Conservation (phyloP, 371 early-diverging fungal genomes). For the Hamiltosporidium tvaerminnensis region DNA sequence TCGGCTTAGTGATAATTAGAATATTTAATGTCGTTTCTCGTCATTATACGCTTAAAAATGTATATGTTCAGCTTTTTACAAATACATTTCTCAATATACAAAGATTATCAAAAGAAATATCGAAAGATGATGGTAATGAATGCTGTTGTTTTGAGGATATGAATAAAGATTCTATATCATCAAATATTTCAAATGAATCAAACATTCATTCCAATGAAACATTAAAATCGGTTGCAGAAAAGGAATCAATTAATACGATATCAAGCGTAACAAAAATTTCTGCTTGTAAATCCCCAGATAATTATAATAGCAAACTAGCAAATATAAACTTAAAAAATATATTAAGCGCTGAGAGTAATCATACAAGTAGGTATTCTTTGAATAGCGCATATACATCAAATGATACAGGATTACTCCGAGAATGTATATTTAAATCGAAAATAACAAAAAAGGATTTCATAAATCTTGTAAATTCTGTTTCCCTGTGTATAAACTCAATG, state of each 20-base stretch:
- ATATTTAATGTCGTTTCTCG: conserved; percentile 8
- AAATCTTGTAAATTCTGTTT: conserved; percentile 24
- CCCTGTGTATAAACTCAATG: conserved; percentile 19
- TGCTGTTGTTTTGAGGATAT: no score
- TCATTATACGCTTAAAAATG: conserved; percentile 2
- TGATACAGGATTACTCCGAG: background rate
- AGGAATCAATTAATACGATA: no score
- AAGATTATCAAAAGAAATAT: conserved; percentile 5
- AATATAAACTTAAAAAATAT: background rate
- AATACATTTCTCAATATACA: conserved; percentile 6
- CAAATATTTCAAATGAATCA: background rate
- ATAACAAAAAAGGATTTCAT: conserved; percentile 36
- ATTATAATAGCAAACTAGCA: background rate
- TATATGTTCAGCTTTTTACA: conserved; percentile 1
- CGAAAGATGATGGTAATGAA: no score
- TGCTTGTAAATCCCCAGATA: background rate
- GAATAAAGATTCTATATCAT: background rate
- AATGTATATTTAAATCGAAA: conserved; percentile 19
- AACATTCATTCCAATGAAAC: background rate
- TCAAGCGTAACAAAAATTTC: no score
- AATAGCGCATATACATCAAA: background rate
- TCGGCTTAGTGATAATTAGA: conserved; percentile 19
- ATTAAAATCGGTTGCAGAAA: no score
- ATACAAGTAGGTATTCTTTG: background rate
- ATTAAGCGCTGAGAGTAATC: background rate